phyloP scores from a whole-genome alignment of 192 early-diverging fungal genomes.

The Rhizophagus clarus region DNA sequence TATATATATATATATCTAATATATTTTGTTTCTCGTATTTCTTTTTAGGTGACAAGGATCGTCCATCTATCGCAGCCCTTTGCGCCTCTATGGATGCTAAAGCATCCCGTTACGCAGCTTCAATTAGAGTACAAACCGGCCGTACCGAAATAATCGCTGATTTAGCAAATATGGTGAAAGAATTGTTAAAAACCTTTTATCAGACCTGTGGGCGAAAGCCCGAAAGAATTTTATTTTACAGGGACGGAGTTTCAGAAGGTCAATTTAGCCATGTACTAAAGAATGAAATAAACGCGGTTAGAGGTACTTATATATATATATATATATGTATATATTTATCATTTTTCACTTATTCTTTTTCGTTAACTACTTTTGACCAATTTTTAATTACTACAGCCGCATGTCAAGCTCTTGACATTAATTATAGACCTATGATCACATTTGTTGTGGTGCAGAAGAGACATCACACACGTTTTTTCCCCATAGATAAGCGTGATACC shows the following conservation, averaged over 20 bases:
- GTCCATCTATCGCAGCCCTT: slow-evolving; percentile 77
- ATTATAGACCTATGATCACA: slow-evolving; percentile 80
- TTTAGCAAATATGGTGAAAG: slow-evolving; percentile 65
- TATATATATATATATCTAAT: not conserved
- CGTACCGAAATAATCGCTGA: slow-evolving; percentile 73
- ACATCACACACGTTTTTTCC: slow-evolving; percentile 88
- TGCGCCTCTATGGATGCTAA: slow-evolving; percentile 68
- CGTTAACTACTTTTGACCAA: not conserved
- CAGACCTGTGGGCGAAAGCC: slow-evolving; percentile 71
- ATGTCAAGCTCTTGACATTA: slow-evolving; percentile 61
- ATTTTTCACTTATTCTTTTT: not conserved
- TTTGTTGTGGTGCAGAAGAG: slow-evolving; percentile 88
- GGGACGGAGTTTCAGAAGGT: slow-evolving; percentile 89
- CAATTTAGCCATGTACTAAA: slow-evolving; percentile 79
- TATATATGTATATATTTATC: too few relatives aligned
- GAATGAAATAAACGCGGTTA: slow-evolving; percentile 70
- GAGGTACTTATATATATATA: slow-evolving; percentile 37
- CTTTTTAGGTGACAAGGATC: slow-evolving; percentile 39
- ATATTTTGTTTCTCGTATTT: not conserved
- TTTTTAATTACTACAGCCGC: slow-evolving; percentile 51
- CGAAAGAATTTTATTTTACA: slow-evolving; percentile 79
- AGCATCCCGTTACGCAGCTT: slow-evolving; percentile 64
- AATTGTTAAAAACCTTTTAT: slow-evolving; percentile 71
- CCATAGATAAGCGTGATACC: slow-evolving; percentile 53
- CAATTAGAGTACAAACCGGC: slow-evolving; percentile 67